These are phyloP conservation scores for Cardiosporidium cionae DNA, from an alignment of 169 alveolate genomes.

Conservation along the genomic window DNA sequence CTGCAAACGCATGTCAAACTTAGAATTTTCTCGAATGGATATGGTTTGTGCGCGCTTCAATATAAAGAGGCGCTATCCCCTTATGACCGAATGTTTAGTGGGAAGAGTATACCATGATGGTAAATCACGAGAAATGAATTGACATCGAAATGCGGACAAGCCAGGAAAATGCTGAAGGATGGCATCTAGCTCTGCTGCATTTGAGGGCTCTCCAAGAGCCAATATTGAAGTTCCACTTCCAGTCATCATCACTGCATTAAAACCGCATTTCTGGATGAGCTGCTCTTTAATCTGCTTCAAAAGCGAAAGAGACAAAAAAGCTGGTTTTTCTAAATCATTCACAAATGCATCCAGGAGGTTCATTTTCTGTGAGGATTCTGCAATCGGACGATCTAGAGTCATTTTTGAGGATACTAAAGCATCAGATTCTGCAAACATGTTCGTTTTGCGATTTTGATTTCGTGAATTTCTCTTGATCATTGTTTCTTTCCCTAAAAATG, in stretches of 20 bases:
- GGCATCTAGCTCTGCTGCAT: neutral
- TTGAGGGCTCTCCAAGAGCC: neutral
- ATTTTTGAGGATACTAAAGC: neutral
- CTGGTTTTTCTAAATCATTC: constrained; percentile 14
- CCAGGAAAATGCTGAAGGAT: neutral
- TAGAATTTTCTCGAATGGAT: too few species aligned
- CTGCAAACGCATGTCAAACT: too few species aligned
- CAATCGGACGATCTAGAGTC: neutral
- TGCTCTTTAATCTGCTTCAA: neutral
- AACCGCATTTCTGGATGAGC: neutral
- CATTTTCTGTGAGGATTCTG: neutral
- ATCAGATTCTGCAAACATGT: neutral
- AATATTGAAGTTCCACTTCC: constrained; percentile 18
- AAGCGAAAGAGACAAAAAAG: neutral
- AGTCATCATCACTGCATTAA: neutral
- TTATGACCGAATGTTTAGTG: too few species aligned
- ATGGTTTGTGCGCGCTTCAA: too few species aligned
- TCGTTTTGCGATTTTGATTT: too few species aligned
- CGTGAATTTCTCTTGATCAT: too few species aligned
- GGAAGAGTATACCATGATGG: too few species aligned
- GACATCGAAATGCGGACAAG: neutral
- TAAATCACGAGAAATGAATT: neutral
- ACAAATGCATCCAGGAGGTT: neutral
- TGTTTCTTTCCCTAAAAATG: neutral
- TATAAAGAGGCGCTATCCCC: too few species aligned